Percentiles rank a stretch among this genome's conserved stretches.
These are phyloP conservation scores for Myriosclerotinia curreyana DNA, from an alignment of 2,329 filamentous ascomycete species.

Conservation along the genomic window DNA sequence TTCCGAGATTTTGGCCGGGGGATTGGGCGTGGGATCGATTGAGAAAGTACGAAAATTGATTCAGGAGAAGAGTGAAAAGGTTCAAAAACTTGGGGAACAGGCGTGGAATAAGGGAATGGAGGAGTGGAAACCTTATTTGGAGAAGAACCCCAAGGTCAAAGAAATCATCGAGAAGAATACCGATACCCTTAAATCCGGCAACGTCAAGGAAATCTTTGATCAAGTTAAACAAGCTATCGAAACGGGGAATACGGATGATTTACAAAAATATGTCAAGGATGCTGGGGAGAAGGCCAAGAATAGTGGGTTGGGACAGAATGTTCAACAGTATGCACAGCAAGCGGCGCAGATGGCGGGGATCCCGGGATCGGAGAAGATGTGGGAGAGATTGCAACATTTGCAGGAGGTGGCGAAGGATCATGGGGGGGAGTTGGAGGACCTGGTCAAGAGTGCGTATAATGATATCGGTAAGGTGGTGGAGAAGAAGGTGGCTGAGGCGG, in stretches of 20 bases:
- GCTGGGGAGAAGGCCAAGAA: conserved; percentile 59
- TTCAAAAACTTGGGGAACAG: conserved; percentile 67
- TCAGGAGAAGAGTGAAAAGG: conserved; percentile 65
- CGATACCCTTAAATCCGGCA: conserved; percentile 64
- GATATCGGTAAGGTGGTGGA: conserved; percentile 64
- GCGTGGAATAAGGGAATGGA: conserved; percentile 70
- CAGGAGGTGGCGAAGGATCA: conserved; percentile 64
- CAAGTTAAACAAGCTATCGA: conserved; percentile 60
- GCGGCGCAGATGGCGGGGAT: conserved; percentile 58
- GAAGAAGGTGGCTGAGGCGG: conserved; percentile 54
- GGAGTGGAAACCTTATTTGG: conserved; percentile 67
- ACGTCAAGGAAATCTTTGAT: conserved; percentile 60
- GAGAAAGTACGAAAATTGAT: conserved; percentile 59
- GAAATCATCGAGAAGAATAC: conserved; percentile 69
- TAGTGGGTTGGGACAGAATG: conserved; percentile 38
- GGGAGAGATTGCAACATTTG: conserved; percentile 63
- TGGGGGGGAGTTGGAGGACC: conserved; percentile 65
- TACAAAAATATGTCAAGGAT: conserved; percentile 60
- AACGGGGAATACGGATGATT: conserved; percentile 56
- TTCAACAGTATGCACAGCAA: conserved; percentile 48
- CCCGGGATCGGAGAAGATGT: conserved; percentile 60
- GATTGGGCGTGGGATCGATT: conserved; percentile 54
- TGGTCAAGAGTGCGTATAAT: conserved; percentile 65
- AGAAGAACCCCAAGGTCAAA: conserved; percentile 75
- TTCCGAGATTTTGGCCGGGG: conserved; percentile 59